Evolutionary conservation across 805 yeast genomes (phyloP).

Genomic region (Wickerhamiella sergipiensis): DNA sequence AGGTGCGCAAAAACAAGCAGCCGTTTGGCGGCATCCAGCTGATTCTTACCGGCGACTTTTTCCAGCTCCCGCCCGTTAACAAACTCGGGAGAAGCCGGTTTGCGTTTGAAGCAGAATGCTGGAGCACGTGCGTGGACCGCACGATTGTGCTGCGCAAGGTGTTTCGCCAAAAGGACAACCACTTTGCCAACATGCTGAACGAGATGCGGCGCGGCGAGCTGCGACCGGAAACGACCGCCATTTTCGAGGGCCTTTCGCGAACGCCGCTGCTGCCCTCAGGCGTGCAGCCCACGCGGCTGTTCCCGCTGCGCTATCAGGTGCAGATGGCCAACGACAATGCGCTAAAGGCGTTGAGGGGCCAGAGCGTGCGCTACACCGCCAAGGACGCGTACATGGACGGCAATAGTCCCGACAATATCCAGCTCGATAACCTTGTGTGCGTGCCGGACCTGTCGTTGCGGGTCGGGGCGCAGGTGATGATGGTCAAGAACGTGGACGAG

Average conservation of each 20-base stretch:
- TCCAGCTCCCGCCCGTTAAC: conserved; percentile 85
- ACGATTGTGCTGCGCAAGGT: conserved; percentile 66
- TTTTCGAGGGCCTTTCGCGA: conserved; percentile 45
- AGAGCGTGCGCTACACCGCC: conserved; percentile 34
- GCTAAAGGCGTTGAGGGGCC: conserved; percentile 38
- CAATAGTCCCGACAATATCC: conserved; percentile 25
- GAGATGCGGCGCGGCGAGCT: conserved; percentile 64
- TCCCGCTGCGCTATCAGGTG: conserved; percentile 77
- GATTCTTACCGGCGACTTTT: conserved; percentile 87
- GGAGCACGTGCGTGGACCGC: conserved; percentile 50
- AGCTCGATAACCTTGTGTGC: conserved; percentile 54
- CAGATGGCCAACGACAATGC: conserved; percentile 53
- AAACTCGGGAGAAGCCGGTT: conserved; percentile 30
- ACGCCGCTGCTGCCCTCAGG: conserved; percentile 50
- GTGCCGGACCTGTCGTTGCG: conserved; percentile 50
- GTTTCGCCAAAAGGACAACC: conserved; percentile 72
- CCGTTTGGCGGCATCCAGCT: conserved; percentile 96
- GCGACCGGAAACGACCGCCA: conserved; percentile 32
- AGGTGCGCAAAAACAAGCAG: conserved; percentile 29
- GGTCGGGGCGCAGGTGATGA: conserved; percentile 89
- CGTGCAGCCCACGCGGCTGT: conserved; percentile 77
- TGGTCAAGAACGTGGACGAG: conserved; percentile 67
- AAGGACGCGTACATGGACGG: conserved; percentile 25
- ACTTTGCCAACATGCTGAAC: conserved; percentile 66
- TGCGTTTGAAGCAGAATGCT: conserved; percentile 61